Percentiles rank a stretch among this genome's conserved stretches.
phyloP scores from a whole-genome alignment of 2,329 filamentous ascomycete genomes.

The Zasmidium citrigriseum region DNA sequence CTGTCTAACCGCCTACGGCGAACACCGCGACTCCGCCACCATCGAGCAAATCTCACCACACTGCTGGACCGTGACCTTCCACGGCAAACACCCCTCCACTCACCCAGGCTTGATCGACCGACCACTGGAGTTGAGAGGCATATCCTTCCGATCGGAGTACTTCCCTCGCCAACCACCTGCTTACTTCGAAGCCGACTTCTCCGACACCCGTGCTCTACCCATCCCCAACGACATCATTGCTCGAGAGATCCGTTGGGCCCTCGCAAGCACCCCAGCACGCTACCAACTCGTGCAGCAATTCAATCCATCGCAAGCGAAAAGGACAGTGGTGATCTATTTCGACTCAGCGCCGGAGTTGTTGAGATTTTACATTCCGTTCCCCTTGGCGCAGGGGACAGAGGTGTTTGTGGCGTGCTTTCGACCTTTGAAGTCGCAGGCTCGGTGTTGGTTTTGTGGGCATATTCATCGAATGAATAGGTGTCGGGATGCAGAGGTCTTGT shows the following conservation, averaged over 20 bases:
- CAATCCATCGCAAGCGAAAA: background rate
- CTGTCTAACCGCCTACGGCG: background rate
- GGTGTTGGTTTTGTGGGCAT: background rate
- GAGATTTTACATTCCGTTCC: background rate
- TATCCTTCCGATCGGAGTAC: background rate
- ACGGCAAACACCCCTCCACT: background rate
- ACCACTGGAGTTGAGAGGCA: background rate
- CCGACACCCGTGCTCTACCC: background rate
- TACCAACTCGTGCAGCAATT: background rate
- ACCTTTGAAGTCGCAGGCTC: background rate
- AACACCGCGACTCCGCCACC: background rate
- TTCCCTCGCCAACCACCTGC: background rate
- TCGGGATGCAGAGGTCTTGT: background rate
- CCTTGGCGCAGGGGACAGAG: background rate
- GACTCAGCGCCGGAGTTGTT: background rate
- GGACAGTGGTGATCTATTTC: background rate
- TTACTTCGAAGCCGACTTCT: background rate
- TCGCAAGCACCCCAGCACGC: background rate
- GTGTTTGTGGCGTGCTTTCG: background rate
- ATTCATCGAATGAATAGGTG: background rate
- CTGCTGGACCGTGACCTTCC: background rate
- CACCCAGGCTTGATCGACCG: background rate
- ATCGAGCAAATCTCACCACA: background rate
- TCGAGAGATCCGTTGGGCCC: background rate
- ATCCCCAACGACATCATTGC: background rate